These are phyloP conservation scores for Cucumis cinereus DNA, from an alignment of 306 rosid genomes.

Conservation along the genomic window DNA sequence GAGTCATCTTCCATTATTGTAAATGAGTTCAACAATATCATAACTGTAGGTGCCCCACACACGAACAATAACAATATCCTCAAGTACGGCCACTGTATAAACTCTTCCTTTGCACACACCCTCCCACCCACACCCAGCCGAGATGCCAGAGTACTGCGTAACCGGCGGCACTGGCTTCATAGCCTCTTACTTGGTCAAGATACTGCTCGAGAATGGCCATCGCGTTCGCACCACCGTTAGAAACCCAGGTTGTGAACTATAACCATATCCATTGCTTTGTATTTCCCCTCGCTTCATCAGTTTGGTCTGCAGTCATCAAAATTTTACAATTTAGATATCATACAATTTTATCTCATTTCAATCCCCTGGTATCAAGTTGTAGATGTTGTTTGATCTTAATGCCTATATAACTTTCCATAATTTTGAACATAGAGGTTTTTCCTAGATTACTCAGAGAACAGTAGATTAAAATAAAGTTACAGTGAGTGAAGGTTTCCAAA, in stretches of 20 bases:
- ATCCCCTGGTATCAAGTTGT: background rate
- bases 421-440: background rate
- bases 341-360: background rate
- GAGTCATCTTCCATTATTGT: conserved; percentile 1
- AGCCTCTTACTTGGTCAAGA: conserved; percentile 55
- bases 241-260: conserved; percentile 38
- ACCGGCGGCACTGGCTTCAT: conserved; percentile 85
- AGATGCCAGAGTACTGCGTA: conserved; percentile 66
- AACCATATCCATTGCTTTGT: background rate
- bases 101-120: background rate
- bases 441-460: background rate
- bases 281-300: background rate
- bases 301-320: background rate
- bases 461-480: too few relatives aligned
- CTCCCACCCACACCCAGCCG: background rate
- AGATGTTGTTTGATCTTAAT: background rate
- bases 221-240: conserved; percentile 58
- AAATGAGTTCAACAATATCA: background rate
- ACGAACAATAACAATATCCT: background rate
- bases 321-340: background rate
- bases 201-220: conserved; percentile 54
- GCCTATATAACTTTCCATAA: background rate
- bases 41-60: background rate
- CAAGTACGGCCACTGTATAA: background rate
- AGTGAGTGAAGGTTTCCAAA: too few relatives aligned